Conservation (phyloP, 805 yeast genomes). For the Sugiyamaella floridensis region DNA sequence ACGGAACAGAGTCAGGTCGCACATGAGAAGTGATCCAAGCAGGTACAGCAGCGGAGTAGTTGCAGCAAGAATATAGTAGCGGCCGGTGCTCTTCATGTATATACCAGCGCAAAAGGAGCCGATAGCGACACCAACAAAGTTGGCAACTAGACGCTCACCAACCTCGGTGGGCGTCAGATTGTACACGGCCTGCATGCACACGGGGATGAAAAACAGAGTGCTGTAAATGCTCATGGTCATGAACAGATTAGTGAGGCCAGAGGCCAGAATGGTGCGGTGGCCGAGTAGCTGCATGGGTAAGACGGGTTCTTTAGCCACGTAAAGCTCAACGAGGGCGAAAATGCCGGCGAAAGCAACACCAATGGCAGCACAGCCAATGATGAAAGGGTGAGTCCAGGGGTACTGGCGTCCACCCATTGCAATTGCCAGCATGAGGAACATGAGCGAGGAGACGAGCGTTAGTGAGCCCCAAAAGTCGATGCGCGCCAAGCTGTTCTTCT, state of each 20-base stretch:
- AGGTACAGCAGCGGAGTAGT: conserved; percentile 38
- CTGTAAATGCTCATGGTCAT: conserved; percentile 62
- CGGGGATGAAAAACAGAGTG: conserved; percentile 61
- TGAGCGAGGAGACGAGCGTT: conserved; percentile 50
- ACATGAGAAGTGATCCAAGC: conserved; percentile 41
- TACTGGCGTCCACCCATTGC: conserved; percentile 58
- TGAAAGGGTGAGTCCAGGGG: conserved; percentile 40
- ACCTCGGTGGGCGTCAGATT: conserved; percentile 48
- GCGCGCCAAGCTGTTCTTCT: conserved; percentile 43
- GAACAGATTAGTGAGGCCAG: conserved; percentile 64
- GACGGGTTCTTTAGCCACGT: conserved; percentile 55
- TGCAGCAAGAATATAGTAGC: conserved; percentile 46
- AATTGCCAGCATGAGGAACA: conserved; percentile 55
- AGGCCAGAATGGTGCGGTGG: conserved; percentile 54
- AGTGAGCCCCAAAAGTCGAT: conserved; percentile 64
- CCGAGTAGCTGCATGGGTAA: conserved; percentile 55
- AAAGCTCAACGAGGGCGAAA: conserved; percentile 48
- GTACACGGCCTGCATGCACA: conserved; percentile 52
- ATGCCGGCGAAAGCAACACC: conserved; percentile 31
- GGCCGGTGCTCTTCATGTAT: conserved; percentile 62
- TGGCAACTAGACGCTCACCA: conserved; percentile 45
- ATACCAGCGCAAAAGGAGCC: conserved; percentile 65
- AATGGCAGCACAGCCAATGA: conserved; percentile 31
- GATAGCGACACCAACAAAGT: conserved; percentile 58
- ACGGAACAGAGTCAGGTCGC: conserved; percentile 10